Evolutionary conservation across 306 rosid species (phyloP), one percentile per base, ranked within the genome.

Genomic region (Vigna radiata): DNA sequence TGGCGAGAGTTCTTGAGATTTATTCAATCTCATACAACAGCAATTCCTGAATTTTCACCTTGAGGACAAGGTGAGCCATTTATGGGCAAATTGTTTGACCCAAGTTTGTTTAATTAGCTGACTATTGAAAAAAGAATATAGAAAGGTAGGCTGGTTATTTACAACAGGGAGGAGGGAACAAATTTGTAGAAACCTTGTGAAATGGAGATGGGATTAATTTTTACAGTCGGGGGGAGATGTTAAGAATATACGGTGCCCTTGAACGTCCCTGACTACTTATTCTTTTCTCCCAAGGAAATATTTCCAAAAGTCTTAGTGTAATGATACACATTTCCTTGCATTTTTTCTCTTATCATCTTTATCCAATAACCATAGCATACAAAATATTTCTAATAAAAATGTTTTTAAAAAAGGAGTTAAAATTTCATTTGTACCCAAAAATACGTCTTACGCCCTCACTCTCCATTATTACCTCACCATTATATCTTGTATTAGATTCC

Each of bases 351-450:
- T 25, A 27, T 37, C 11, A 31, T 2, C 37, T 19, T 7, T 41
- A 16, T 11, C 6, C 29, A 29, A 27, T 25, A 47, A 54, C 39
- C 50, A 71, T 54, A 39, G 48, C 52, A 36, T 53, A 15, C 49
- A 72, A 21, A 54, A 39, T 5, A 54, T 19, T 54, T 14, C 39
- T 13, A 14, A 4, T 55, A 18, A 54, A 72, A 54, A 9, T 2
- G 21, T 18, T 7, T 37, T 55, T 21, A 15, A 72, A 39, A 55
- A 37, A 37, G 29, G 21, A 52, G 14, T 12, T 55, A 39, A 4
- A 56, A 73, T 2, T 73, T 3, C 58, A 73, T 63, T 62, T 16
- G 68, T 63, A 37, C 27, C 49, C 17, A 7, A n/a, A 36, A 36
- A 70, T 59, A 52, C 17, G 3, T 4, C n/a, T 69, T 7, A 27